Percentiles rank a stretch among this genome's conserved stretches.
Evolutionary conservation across 345 rosid genomes (phyloP).

Genomic region (Syzygium grande): DNA sequence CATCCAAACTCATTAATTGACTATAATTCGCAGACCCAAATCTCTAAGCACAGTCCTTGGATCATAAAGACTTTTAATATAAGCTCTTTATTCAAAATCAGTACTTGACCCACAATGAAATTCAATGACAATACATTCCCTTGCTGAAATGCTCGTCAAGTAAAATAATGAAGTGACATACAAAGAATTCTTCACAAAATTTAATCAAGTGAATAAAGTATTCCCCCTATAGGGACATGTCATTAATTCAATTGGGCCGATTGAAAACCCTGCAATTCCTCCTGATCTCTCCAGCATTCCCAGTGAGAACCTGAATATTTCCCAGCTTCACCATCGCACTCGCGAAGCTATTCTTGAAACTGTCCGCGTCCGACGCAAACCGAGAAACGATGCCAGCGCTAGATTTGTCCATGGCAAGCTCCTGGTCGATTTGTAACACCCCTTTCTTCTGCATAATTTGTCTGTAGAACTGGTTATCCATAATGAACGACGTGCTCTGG

Average conservation of each 20-base stretch:
- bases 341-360: constrained; percentile 35
- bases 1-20: neutral
- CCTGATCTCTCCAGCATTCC: constrained; percentile 52
- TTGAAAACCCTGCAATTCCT: constrained; percentile 51
- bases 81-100: neutral
- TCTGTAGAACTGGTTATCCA: constrained; percentile 43
- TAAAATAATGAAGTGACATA: neutral
- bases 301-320: constrained; percentile 35
- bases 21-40: neutral
- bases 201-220: neutral
- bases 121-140: neutral
- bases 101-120: neutral
- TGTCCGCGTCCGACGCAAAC: constrained; percentile 19
- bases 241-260: neutral
- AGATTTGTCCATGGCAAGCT: constrained; percentile 33
- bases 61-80: neutral
- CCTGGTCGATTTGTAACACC: constrained; percentile 52
- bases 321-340: constrained; percentile 61
- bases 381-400: constrained; percentile 31
- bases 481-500: constrained; percentile 33
- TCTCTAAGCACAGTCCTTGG: neutral
- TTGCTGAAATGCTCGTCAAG: neutral
- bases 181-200: neutral
- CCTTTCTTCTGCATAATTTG: constrained; percentile 40
- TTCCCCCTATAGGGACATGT: neutral